Base-by-base conservation (phyloP, 2,329 filamentous ascomycete species). In the Aspergillus proliferans region DNA sequence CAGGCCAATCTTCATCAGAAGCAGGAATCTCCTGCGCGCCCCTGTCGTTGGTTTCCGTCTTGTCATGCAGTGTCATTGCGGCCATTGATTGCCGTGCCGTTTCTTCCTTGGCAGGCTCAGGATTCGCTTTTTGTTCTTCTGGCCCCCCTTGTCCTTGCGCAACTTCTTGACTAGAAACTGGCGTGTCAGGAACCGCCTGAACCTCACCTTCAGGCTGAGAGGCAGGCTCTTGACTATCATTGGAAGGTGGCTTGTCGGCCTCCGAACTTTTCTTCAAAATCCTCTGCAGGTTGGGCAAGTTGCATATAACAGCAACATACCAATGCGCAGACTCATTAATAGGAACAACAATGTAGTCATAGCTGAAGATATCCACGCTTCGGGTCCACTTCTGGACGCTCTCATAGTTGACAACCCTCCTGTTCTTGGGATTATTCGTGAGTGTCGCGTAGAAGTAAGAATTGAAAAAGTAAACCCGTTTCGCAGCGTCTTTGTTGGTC, bases 231-330 rank as follows among this genome's bases (percentile, higher is more conserved):
- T 58, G 50, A 19, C 50, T 45, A 14, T 40, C 47, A 21, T 46
- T 18, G 6, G 50, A 38, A 12, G 34, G 34, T 40, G 12, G n/a
- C 14, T 48, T 46, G 38, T 52, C 45, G 15, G 45, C 6, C 47
- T 52, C 49, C 21, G 43, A 33, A 15, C 18, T 34, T 2, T 47
- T 42, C 7, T 51, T 51, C 8, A 46, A 26, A 10, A 54, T 52
- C 6, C 71, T 66, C 26, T 59, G 56, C n/a, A 93, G 75, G 46
- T 78, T 83, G 3, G 82, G 80, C 2, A 92, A 78, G 61, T 98
- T 95, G 78, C 89, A 95, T 46, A 98, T 92, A 48, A 98, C 92
- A 12, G 89, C 90, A 56, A 97, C 75, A 69, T 93, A 97, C 93
- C 94, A 98, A 68, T 98, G 93, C 1, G 76, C 72, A 57, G 82